These are phyloP conservation scores for Triticum monococcum DNA, from an alignment of 176 grass and related monocot genomes.

Conservation along the genomic window DNA sequence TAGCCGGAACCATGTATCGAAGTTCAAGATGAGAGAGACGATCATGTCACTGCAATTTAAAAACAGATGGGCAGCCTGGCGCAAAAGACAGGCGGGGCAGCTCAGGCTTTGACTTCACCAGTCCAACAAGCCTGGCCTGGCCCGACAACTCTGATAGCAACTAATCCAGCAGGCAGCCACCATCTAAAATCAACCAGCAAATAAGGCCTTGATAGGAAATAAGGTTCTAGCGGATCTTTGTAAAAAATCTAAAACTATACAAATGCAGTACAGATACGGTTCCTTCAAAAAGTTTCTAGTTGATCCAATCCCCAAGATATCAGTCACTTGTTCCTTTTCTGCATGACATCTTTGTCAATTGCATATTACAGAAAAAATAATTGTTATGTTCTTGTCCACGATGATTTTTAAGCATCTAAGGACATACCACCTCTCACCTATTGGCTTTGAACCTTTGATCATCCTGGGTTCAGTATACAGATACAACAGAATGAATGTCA, in stretches of 20 bases:
- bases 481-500: background rate
- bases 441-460: background rate
- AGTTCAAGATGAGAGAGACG: background rate
- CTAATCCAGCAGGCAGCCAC: conserved; percentile 9
- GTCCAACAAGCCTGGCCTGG: background rate
- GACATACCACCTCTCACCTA: background rate
- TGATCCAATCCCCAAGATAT: background rate
- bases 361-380: background rate
- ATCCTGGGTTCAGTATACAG: background rate
- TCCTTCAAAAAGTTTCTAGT: background rate
- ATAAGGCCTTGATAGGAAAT: background rate
- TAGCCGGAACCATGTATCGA: background rate
- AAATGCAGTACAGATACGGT: background rate
- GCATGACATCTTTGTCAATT: background rate
- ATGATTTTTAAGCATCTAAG: background rate
- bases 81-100: background rate
- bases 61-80: background rate
- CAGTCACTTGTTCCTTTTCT: background rate
- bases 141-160: background rate
- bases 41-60: background rate
- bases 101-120: background rate
- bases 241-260: background rate
- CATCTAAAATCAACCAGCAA: background rate
- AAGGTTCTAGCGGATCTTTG: background rate
- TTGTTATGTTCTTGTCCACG: background rate